phyloP scores from a whole-genome alignment of 805 yeast genomes.

The Candida corydali region DNA sequence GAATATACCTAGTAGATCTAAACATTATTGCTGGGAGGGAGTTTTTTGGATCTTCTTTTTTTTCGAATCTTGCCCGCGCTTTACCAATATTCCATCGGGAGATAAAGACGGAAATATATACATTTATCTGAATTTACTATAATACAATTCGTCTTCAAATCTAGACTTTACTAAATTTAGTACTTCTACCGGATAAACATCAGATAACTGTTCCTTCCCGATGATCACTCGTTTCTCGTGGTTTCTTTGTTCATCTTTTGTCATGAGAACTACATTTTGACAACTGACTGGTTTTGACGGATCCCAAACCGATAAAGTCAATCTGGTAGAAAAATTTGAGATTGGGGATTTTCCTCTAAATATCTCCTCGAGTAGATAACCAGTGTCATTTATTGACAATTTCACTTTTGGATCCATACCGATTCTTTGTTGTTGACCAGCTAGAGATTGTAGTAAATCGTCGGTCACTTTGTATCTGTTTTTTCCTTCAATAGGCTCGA shows the following conservation, averaged over 20 bases:
- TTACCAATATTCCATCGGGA: background rate
- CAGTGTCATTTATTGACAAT: slow-evolving; percentile 65
- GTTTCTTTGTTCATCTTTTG: slow-evolving; percentile 75
- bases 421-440: slow-evolving; percentile 81
- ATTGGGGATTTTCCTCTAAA: slow-evolving; percentile 90
- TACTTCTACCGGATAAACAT: slow-evolving; percentile 61
- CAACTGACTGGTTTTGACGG: slow-evolving; percentile 57
- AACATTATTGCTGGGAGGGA: background rate
- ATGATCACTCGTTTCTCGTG: slow-evolving; percentile 76
- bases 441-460: slow-evolving; percentile 72
- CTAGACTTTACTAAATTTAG: slow-evolving; percentile 56
- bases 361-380: slow-evolving; percentile 84
- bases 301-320: slow-evolving; percentile 84
- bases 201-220: slow-evolving; percentile 59
- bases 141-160: slow-evolving; percentile 71
- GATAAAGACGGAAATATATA: background rate
- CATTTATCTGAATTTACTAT: slow-evolving; percentile 46
- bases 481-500: slow-evolving; percentile 88
- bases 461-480: slow-evolving; percentile 84
- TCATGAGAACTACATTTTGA: slow-evolving; percentile 83
- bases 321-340: slow-evolving; percentile 74
- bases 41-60: background rate
- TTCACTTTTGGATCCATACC: slow-evolving; percentile 81
- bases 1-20: background rate
- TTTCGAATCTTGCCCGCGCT: too few species aligned